phyloP scores from a whole-genome alignment of 306 rosid species.

The Calophaca sinica region DNA sequence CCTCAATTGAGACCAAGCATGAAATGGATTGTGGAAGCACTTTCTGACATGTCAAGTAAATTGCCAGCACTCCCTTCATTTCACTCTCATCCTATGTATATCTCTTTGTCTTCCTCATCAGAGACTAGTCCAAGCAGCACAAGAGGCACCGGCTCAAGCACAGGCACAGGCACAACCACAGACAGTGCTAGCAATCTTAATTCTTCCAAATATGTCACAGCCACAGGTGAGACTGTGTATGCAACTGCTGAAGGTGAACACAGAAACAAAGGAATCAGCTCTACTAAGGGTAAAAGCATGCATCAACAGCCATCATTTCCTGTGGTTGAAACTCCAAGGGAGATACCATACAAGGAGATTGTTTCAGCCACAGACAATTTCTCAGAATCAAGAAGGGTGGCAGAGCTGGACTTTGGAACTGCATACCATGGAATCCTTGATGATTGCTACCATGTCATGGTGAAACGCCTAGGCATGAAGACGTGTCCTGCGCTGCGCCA shows the following conservation, averaged over 20 bases:
- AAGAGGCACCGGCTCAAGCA: conserved; percentile 30
- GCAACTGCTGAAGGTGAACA: conserved; percentile 77
- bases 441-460: conserved; percentile 61
- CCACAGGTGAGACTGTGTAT: conserved; percentile 65
- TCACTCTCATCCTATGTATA: conserved; percentile 77
- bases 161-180: conserved; percentile 22
- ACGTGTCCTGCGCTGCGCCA: conserved; percentile 82
- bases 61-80: conserved; percentile 80
- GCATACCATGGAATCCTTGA: conserved; percentile 85
- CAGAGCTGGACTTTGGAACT: conserved; percentile 90
- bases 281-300: conserved; percentile 44
- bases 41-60: conserved; percentile 57
- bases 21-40: conserved; percentile 81
- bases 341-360: conserved; percentile 77
- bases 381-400: conserved; percentile 71
- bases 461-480: conserved; percentile 90
- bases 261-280: conserved; percentile 43
- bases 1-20: conserved; percentile 73
- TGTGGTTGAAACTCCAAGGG: conserved; percentile 72
- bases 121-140: conserved; percentile 55
- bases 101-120: conserved; percentile 63
- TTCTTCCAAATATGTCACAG: conserved; percentile 65
- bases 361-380: conserved; percentile 68
- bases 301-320: conserved; percentile 45
- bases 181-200: conserved; percentile 43